Conservation (phyloP, 225 moss, liverwort and hornwort species). For the Takakia lepidozioides region DNA sequence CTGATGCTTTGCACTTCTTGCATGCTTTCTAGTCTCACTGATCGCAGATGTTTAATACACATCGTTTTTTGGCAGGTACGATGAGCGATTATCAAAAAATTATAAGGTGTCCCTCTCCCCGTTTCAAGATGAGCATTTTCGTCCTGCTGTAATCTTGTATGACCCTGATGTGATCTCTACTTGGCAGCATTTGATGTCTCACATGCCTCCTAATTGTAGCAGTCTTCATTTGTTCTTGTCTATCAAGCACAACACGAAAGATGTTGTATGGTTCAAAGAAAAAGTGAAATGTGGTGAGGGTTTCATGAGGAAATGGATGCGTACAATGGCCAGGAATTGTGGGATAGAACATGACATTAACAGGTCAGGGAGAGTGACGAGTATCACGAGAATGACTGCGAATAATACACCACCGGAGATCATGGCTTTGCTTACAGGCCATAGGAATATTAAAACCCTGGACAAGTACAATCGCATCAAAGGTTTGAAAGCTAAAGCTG, state of each 20-base stretch:
- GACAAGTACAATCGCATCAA: not conserved
- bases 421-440: not conserved
- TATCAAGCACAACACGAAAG: not conserved
- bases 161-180: not conserved
- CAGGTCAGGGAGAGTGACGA: not conserved
- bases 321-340: not conserved
- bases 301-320: not conserved
- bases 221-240: slow-evolving; percentile 1
- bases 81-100: not conserved
- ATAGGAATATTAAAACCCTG: not conserved
- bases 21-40: too few relatives aligned
- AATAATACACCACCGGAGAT: not conserved
- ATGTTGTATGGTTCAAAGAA: not conserved
- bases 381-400: not conserved
- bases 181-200: not conserved
- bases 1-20: too few relatives aligned
- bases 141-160: not conserved
- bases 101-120: not conserved
- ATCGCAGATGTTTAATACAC: not conserved
- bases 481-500: not conserved
- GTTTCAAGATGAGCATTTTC: not conserved
- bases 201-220: too few relatives aligned
- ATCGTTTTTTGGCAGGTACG: not conserved
- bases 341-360: not conserved
- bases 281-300: not conserved